phyloP scores from a whole-genome alignment of 1,139 yeast species.

The Diutina scorzettiae region DNA sequence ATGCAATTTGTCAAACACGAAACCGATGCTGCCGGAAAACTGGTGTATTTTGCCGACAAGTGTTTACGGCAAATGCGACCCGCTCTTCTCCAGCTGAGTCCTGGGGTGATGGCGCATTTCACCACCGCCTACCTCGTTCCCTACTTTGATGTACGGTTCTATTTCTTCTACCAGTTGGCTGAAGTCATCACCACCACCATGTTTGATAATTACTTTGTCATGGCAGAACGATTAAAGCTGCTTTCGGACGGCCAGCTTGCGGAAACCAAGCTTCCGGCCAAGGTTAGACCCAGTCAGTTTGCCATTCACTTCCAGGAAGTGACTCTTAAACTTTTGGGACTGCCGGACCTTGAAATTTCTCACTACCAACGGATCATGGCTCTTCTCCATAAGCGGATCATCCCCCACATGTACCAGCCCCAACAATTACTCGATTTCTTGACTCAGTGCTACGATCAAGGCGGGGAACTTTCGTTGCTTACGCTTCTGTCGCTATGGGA shows the following conservation, averaged over 20 bases:
- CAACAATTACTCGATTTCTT: slow-evolving; percentile 84
- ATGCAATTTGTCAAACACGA: slow-evolving; percentile 56
- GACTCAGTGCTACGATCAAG: slow-evolving; percentile 65
- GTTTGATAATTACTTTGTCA: slow-evolving; percentile 28
- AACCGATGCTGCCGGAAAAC: slow-evolving; percentile 27
- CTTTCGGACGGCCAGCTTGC: slow-evolving; percentile 11
- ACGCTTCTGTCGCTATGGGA: slow-evolving; percentile 84
- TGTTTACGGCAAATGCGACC: slow-evolving; percentile 39
- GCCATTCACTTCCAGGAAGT: slow-evolving; percentile 25
- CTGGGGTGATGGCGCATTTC: slow-evolving; percentile 33
- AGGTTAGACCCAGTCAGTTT: slow-evolving; percentile 22
- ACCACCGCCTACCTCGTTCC: slow-evolving; percentile 12
- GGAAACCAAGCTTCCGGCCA: not conserved
- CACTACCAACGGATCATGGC: slow-evolving; percentile 64
- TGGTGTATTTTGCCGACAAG: slow-evolving; percentile 39
- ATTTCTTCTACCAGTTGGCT: slow-evolving; percentile 36
- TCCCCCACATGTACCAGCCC: slow-evolving; percentile 74
- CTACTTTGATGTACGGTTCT: slow-evolving; percentile 58
- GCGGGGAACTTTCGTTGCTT: slow-evolving; percentile 60
- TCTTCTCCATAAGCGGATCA: slow-evolving; percentile 70
- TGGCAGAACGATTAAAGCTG: slow-evolving; percentile 20
- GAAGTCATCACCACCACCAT: slow-evolving; percentile 11
- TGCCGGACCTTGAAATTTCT: slow-evolving; percentile 25
- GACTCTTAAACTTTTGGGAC: not conserved
- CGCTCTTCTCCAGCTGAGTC: slow-evolving; percentile 30